Percentiles rank a stretch among this genome's conserved stretches.
Evolutionary conservation across 768 basidiomycete genomes (phyloP).

Genomic region (Lentinula guzmanii): DNA sequence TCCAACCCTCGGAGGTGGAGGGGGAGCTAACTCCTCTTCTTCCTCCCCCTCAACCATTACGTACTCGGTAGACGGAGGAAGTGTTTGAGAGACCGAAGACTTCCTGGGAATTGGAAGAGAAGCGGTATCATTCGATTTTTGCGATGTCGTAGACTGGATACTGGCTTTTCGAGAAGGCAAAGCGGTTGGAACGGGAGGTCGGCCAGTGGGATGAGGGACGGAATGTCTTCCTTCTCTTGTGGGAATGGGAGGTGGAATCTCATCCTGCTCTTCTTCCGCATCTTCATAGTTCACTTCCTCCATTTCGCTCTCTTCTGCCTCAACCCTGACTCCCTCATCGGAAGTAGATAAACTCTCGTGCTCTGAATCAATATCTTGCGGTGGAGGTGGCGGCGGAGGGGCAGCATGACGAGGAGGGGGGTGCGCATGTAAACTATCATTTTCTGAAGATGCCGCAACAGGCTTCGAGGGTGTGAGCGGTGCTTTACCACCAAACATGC

Average conservation of each 20-base stretch:
- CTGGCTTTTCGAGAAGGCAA: constrained; percentile 25
- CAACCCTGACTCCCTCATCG: constrained; percentile 59
- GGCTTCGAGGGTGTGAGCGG: constrained; percentile 12
- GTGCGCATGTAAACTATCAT: constrained; percentile 19
- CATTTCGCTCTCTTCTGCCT: constrained; percentile 67
- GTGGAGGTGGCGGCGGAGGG: constrained; percentile 22
- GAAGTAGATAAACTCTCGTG: constrained; percentile 36
- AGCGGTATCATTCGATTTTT: constrained; percentile 7
- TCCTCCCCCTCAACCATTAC: constrained; percentile 58
- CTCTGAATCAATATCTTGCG: constrained; percentile 39
- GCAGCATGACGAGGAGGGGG: constrained; percentile 25
- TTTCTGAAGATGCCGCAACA: constrained; percentile 11
- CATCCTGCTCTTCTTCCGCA: constrained; percentile 38
- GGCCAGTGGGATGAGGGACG: constrained; percentile 16
- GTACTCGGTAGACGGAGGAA: constrained; percentile 35
- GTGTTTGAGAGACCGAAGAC: not conserved
- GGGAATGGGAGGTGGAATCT: constrained; percentile 52
- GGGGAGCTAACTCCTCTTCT: constrained; percentile 10
- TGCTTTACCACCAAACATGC: constrained; percentile 4
- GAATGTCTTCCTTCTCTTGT: constrained; percentile 28
- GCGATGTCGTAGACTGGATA: constrained; percentile 20
- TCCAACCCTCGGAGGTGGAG: constrained; percentile 35
- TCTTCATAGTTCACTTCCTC: constrained; percentile 63
- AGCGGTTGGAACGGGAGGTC: constrained; percentile 30
- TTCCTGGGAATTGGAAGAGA: constrained; percentile 1